Percentiles rank a stretch among this genome's conserved stretches.
phyloP scores from a whole-genome alignment of 441 rosid species.

The Gossypium aridum region DNA sequence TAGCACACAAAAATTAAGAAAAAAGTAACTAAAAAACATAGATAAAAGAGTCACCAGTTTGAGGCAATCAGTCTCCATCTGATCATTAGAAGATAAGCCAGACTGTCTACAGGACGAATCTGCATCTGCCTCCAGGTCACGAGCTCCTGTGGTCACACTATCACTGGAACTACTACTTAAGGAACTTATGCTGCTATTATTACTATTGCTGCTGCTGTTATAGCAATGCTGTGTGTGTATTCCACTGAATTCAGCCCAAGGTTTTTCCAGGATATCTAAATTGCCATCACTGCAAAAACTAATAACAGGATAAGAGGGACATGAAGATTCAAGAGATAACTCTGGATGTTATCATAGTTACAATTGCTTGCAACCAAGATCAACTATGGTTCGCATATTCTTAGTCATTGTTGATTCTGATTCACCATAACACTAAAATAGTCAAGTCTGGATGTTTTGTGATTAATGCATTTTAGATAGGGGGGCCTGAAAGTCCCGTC shows the following conservation, averaged over 20 bases:
- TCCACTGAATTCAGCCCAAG: slow-evolving; percentile 63
- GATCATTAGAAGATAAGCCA: slow-evolving; percentile 78
- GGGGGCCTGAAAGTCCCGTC: background rate
- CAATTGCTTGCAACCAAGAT: background rate
- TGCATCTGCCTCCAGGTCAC: slow-evolving; percentile 98
- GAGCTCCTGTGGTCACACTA: slow-evolving; percentile 71
- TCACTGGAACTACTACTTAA: slow-evolving; percentile 91
- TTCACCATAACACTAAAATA: background rate
- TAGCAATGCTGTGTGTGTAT: slow-evolving; percentile 47
- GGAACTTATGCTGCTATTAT: slow-evolving; percentile 89
- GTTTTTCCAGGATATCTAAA: slow-evolving; percentile 57
- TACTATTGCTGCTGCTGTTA: slow-evolving; percentile 95
- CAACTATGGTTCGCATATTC: background rate
- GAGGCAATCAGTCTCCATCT: slow-evolving; percentile 56
- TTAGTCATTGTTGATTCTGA: background rate
- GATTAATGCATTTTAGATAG: background rate
- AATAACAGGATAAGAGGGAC: slow-evolving; percentile 6
- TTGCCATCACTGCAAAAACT: slow-evolving; percentile 65
- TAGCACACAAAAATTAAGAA: background rate
- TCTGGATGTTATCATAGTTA: background rate
- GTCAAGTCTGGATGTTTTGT: background rate
- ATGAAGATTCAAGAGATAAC: slow-evolving; percentile 14
- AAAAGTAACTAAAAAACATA: slow-evolving; percentile 7
- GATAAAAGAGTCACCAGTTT: slow-evolving; percentile 56
- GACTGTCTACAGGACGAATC: slow-evolving; percentile 96